Conservation (phyloP, 371 early-diverging fungal species). For the Mortierella sp. region DNA sequence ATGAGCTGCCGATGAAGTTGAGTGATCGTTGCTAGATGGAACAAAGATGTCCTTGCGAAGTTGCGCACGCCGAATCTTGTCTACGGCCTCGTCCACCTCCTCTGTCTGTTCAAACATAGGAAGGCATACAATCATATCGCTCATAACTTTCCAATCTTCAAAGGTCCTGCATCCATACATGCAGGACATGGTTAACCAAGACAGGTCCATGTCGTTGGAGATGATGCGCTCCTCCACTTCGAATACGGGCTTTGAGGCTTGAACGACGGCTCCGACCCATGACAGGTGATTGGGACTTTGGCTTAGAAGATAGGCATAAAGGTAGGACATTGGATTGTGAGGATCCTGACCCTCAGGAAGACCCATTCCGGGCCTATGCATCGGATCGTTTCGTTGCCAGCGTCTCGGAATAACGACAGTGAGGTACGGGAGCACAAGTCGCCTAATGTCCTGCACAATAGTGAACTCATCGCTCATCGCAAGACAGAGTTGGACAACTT, state of each 20-base stretch:
- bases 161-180: slow-evolving; percentile 62
- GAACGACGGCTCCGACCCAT: slow-evolving; percentile 65
- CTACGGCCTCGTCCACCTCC: slow-evolving; percentile 38
- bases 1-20: not conserved
- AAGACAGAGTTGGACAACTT: slow-evolving; percentile 64
- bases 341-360: slow-evolving; percentile 37
- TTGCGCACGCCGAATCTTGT: slow-evolving; percentile 38
- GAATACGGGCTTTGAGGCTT: slow-evolving; percentile 68
- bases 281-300: slow-evolving; percentile 59
- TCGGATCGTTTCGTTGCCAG: slow-evolving; percentile 36
- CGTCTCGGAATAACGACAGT: slow-evolving; percentile 51
- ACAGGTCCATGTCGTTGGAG: slow-evolving; percentile 65
- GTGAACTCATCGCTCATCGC: slow-evolving; percentile 55
- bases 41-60: slow-evolving; percentile 51
- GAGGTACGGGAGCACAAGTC: slow-evolving; percentile 70
- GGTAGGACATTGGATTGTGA: slow-evolving; percentile 48
- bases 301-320: slow-evolving; percentile 37
- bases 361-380: slow-evolving; percentile 35
- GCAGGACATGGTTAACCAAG: slow-evolving; percentile 65
- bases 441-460: slow-evolving; percentile 62
- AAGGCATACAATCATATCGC: slow-evolving; percentile 71
- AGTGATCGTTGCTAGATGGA: not conserved
- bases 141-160: slow-evolving; percentile 59
- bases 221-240: slow-evolving; percentile 67
- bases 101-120: slow-evolving; percentile 68